phyloP scores from a whole-genome alignment of 1,284 basidiomycete genomes.

The Apiotrichum gamsii region DNA sequence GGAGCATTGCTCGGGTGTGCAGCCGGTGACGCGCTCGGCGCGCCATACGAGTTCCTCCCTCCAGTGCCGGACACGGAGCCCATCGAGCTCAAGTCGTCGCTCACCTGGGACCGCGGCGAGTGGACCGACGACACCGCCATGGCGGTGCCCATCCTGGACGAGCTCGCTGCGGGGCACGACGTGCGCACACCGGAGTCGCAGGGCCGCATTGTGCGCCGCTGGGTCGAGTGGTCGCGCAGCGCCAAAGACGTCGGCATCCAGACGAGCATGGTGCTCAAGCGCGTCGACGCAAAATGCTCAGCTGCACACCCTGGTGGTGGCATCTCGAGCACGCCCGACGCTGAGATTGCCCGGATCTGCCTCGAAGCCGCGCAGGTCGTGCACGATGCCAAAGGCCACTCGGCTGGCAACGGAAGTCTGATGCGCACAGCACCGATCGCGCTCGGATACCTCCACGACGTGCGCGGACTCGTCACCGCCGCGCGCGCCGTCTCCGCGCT shows the following conservation, averaged over 20 bases:
- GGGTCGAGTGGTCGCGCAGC: slow-evolving; percentile 1
- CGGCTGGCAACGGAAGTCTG: not conserved
- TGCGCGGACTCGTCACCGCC: not conserved
- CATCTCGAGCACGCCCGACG: too few relatives aligned
- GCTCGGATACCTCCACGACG: not conserved
- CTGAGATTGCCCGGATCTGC: not conserved
- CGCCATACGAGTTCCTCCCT: too few relatives aligned
- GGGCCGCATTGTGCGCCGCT: slow-evolving; percentile 1
- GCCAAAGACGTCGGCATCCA: slow-evolving; percentile 4
- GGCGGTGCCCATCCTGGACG: slow-evolving; percentile 7
- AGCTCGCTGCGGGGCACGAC: not conserved
- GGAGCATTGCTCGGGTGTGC: too few relatives aligned
- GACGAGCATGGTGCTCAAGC: not conserved
- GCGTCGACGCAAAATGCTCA: not conserved
- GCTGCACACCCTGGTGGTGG: too few relatives aligned
- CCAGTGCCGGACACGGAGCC: too few relatives aligned
- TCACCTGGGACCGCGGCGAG: not conserved
- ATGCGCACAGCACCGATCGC: not conserved
- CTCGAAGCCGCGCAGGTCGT: not conserved
- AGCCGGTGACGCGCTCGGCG: too few relatives aligned
- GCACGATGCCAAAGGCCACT: not conserved
- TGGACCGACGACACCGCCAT: slow-evolving; percentile 14
- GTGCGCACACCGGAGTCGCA: not conserved
- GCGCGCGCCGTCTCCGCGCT: not conserved
- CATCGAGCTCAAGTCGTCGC: too few relatives aligned